Evolutionary conservation across 2,329 filamentous ascomycete genomes (phyloP).

Genomic region (Sporothrix pallida): DNA sequence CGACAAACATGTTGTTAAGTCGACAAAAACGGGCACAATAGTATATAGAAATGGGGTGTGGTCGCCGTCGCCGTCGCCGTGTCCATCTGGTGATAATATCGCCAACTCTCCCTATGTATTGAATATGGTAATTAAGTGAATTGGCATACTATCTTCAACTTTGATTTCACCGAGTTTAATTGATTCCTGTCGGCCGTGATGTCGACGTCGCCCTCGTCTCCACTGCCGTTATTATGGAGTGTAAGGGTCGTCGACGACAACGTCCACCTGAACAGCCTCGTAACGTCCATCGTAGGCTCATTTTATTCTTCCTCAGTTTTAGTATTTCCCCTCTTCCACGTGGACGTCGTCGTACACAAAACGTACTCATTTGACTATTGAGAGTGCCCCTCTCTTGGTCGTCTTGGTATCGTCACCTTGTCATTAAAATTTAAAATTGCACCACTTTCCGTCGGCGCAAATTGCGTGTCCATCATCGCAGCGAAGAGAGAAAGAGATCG

Average conservation of each 20-base stretch:
- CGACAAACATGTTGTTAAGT: neutral
- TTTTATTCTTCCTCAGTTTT: neutral
- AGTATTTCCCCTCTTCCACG: neutral
- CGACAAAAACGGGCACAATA: neutral
- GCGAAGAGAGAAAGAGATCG: neutral
- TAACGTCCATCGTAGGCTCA: neutral
- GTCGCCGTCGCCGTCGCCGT: neutral
- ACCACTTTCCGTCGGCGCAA: constrained; percentile 15
- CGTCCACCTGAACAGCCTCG: neutral
- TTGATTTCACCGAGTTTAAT: neutral
- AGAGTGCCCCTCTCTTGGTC: neutral
- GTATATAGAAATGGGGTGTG: neutral
- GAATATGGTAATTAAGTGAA: neutral
- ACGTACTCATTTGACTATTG: no score
- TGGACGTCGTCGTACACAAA: neutral
- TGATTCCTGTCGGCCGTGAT: neutral
- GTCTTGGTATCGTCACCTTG: constrained; percentile 15
- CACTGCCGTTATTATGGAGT: neutral
- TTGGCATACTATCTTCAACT: neutral
- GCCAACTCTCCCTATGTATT: neutral
- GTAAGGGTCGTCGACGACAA: neutral
- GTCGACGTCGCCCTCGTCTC: neutral
- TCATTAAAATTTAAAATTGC: neutral
- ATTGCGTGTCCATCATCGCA: neutral
- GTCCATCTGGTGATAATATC: neutral